Base-by-base conservation (phyloP, 257 asterid species). In the Gentiana macrophylla region DNA sequence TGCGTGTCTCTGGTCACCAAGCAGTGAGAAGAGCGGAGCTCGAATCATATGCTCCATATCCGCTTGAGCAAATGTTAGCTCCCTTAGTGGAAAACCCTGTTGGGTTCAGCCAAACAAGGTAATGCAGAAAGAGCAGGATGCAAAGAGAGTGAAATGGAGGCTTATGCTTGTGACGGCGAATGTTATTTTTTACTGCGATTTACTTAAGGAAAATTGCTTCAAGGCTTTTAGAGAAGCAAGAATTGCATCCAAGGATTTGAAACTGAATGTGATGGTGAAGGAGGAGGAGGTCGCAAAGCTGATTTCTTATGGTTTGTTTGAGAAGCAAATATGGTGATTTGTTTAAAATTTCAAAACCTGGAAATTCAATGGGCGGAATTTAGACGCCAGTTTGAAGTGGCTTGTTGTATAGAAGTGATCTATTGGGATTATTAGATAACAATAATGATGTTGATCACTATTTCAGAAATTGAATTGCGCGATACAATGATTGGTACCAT, bases 1-100 rank as follows among this genome's bases (percentile, higher is more conserved):
- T 79, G 86, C 70, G 69, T 72, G 43, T 38, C 81, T 62, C 87
- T 76, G 61, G 74, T 84, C 62, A 57, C 49, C 62, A 67, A 80
- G 52, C 96, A 87, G 46, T 91, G 98, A 73, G 82, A 84, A 72
- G 59, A 84, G n/a, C 4, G 98, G 89, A 9, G 74, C 91, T 33
- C 81, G 98, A 63, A 67, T 91, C 50, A 95, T 95, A 34, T 91
- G 96, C 82, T 87, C 98, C 56, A 77, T 87, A 32, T 56, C 94
- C 8, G 95, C 98, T 9, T 86, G 6, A 70, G 61, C 67, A 84
- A 79, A 69, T 91, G 98, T 74, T 77, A 72, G 65, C 80, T 87
- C 44, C 83, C 84, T 3, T 91, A 92, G 95, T 87, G 98, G 98
- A 88, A 83, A 61, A 45, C 52, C 37, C 24, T 77, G 47, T 8